Conservation (phyloP, 331 rosid species). For the Quercus lobata region DNA sequence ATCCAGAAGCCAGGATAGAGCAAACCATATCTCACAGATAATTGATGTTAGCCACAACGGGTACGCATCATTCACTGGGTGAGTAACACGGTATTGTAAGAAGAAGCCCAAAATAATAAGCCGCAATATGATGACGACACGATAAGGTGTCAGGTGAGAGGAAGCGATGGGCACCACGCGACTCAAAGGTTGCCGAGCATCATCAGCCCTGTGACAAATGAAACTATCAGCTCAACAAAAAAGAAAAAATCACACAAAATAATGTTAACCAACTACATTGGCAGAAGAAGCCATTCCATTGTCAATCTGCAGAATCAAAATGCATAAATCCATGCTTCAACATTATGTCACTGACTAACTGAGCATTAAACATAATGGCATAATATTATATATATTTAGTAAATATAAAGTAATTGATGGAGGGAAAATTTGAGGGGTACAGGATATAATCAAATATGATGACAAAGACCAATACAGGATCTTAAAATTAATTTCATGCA, state of each 20-base stretch:
- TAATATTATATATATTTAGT: background rate
- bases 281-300: slow-evolving; percentile 6
- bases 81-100: slow-evolving; percentile 94
- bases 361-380: background rate
- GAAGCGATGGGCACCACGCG: slow-evolving; percentile 90
- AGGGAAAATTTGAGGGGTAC: background rate
- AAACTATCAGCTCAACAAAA: slow-evolving; percentile 4
- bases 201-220: slow-evolving; percentile 72
- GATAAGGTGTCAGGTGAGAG: slow-evolving; percentile 90
- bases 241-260: background rate
- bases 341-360: too few relatives aligned
- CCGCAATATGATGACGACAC: slow-evolving; percentile 83
- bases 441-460: background rate
- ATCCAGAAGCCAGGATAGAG: slow-evolving; percentile 95
- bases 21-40: slow-evolving; percentile 99
- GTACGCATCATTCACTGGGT: slow-evolving; percentile 94
- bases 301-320: background rate
- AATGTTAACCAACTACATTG: background rate
- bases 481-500: background rate
- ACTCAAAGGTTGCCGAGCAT: slow-evolving; percentile 91
- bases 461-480: background rate
- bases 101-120: slow-evolving; percentile 92
- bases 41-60: slow-evolving; percentile 89
- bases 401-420: background rate
- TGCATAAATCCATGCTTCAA: background rate